A percentile compares a stretch with the other conserved stretches of the same genome.
Evolutionary conservation across 106 monocot genomes (phyloP).

Genomic region (Phalaenopsis aphrodite): DNA sequence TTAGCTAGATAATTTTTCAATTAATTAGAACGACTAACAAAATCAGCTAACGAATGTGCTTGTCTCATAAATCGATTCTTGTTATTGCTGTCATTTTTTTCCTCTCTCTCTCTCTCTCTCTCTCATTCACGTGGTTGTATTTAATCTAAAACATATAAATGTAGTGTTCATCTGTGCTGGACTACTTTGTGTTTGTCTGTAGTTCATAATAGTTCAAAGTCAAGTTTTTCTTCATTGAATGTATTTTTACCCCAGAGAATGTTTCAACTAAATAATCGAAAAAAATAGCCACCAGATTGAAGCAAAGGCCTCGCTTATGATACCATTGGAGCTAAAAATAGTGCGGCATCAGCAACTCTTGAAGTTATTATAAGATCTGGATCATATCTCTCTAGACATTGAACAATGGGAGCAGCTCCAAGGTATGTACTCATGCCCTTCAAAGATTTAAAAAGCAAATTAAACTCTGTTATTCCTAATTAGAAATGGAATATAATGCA

Average conservation of each 20-base stretch:
- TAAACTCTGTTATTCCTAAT: background rate
- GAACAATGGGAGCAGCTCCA: constrained; percentile 89
- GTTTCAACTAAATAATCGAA: background rate
- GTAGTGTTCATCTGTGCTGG: too few relatives aligned
- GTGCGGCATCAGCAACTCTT: constrained; percentile 86
- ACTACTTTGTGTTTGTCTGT: too few relatives aligned
- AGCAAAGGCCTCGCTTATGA: background rate
- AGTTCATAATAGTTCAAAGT: background rate
- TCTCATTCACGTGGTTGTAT: too few relatives aligned
- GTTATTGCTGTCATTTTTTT: too few relatives aligned
- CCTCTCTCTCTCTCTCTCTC: too few relatives aligned
- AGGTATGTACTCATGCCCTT: constrained; percentile 86
- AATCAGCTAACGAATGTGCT: too few relatives aligned
- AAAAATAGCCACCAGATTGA: background rate
- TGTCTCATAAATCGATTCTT: too few relatives aligned
- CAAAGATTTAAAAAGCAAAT: constrained; percentile 11
- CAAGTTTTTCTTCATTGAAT: background rate
- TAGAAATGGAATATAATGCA: background rate
- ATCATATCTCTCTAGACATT: constrained; percentile 77
- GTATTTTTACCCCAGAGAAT: background rate
- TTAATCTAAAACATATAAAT: background rate
- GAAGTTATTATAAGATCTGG: constrained; percentile 87
- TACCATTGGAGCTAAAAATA: constrained; percentile 99
- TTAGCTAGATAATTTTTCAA: too few relatives aligned
- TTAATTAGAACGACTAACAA: too few relatives aligned